phyloP scores from a whole-genome alignment of 192 early-diverging fungal species.

The Coemansia sp. region DNA sequence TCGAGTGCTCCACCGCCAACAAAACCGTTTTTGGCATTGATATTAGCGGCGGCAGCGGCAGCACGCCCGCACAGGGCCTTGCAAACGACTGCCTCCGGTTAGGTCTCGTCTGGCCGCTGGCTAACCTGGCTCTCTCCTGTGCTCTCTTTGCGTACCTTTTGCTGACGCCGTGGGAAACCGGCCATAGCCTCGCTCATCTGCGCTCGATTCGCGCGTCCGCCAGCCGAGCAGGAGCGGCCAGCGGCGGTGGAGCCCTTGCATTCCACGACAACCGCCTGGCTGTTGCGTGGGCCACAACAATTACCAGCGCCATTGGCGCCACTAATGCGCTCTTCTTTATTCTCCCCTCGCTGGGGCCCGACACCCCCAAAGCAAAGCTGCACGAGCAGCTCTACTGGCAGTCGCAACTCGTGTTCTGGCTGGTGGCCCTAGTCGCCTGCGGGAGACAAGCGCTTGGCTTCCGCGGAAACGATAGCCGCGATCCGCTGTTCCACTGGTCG shows the following conservation, averaged over 20 bases:
- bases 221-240: too few relatives aligned
- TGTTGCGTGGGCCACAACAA: neutral
- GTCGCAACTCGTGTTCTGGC: slow-evolving; percentile 17
- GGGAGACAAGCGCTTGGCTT: neutral
- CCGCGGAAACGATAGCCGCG: neutral
- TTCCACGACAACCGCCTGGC: neutral
- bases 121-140: slow-evolving; percentile 13
- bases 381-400: slow-evolving; percentile 27
- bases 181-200: neutral
- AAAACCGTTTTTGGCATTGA: too few relatives aligned
- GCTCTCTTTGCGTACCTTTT: slow-evolving; percentile 1
- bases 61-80: slow-evolving; percentile 3
- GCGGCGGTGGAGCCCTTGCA: neutral
- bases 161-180: slow-evolving; percentile 1
- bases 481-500: slow-evolving; percentile 7
- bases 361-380: neutral
- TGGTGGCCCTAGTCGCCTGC: neutral
- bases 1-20: too few relatives aligned
- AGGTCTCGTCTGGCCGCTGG: slow-evolving; percentile 26
- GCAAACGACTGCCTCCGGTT: slow-evolving; percentile 34
- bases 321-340: slow-evolving; percentile 2
- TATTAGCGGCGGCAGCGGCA: neutral
- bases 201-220: too few relatives aligned
- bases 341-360: neutral
- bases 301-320: neutral